Evolutionary conservation across 2,329 filamentous ascomycete genomes (phyloP).

Genomic region (Pseudogymnoascus sp.): DNA sequence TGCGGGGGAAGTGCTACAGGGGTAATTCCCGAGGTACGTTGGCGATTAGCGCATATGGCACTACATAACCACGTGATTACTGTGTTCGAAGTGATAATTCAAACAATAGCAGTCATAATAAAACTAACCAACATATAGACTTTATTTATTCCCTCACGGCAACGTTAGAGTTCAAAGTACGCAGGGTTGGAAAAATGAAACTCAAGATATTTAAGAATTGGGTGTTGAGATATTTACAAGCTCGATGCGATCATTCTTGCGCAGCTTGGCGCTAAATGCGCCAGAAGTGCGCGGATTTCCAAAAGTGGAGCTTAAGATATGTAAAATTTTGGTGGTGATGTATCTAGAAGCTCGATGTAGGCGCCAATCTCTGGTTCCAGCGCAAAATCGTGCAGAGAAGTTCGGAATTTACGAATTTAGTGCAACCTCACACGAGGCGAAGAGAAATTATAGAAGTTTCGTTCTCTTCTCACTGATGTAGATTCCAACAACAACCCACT

Average conservation of each 20-base stretch:
- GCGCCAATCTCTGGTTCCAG: no score
- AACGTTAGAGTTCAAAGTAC: background rate
- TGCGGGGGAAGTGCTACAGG: background rate
- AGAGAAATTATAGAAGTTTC: background rate
- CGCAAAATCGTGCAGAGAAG: no score
- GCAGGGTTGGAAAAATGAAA: no score
- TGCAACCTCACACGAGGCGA: background rate
- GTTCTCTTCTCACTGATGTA: background rate
- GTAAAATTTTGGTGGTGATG: no score
- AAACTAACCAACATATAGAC: background rate
- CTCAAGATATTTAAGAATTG: no score
- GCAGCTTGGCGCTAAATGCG: no score
- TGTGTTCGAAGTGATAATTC: background rate
- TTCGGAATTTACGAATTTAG: background rate
- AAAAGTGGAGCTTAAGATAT: no score
- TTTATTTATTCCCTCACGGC: background rate
- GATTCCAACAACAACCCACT: no score
- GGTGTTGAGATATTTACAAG: no score
- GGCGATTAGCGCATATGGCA: background rate
- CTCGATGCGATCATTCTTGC: no score
- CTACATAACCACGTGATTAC: background rate
- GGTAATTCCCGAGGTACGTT: conserved; percentile 5
- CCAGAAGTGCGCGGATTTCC: no score
- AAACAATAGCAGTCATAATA: background rate
- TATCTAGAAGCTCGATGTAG: no score